A percentile compares a stretch with the other conserved stretches of the same genome.
phyloP scores from a whole-genome alignment of 495 filamentous ascomycete species.

The Trypethelium eluteriae region DNA sequence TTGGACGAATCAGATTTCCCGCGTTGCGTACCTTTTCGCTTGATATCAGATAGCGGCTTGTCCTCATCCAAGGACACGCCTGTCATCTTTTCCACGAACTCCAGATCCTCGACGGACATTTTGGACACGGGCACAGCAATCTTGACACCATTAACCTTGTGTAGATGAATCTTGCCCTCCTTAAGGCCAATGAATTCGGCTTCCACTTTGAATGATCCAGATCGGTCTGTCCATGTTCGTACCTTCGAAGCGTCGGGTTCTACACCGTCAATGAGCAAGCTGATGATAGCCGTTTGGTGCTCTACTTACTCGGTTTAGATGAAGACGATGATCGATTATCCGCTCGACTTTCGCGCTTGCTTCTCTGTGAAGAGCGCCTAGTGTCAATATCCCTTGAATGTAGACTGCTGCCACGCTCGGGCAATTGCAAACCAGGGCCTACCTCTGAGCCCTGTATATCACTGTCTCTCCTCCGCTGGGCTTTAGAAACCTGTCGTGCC shows the following conservation, averaged over 20 bases:
- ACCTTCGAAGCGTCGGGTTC: conserved; percentile 80
- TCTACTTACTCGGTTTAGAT: conserved; percentile 65
- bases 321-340: conserved; percentile 31
- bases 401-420: conserved; percentile 62
- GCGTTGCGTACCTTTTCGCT: conserved; percentile 37
- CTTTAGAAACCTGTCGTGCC: conserved; percentile 64
- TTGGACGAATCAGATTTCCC: conserved; percentile 11
- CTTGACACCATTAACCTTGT: conserved; percentile 96
- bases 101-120: conserved; percentile 90
- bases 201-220: conserved; percentile 93
- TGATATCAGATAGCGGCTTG: conserved; percentile 82
- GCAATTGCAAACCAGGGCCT: conserved; percentile 63
- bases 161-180: conserved; percentile 94
- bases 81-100: conserved; percentile 81
- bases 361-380: conserved; percentile 55
- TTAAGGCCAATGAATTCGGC: conserved; percentile 90
- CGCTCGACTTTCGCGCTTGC: conserved; percentile 55
- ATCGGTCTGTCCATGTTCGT: conserved; percentile 88
- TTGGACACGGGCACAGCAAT: conserved; percentile 92
- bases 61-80: conserved; percentile 93
- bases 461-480: conserved; percentile 48
- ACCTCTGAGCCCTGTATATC: conserved; percentile 59
- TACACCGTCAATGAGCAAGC: conserved; percentile 26
- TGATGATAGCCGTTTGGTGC: background rate
- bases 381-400: conserved; percentile 47